Percentiles rank a stretch among this genome's conserved stretches.
Evolutionary conservation across 495 filamentous ascomycete species (phyloP).

Genomic region (Aspergillus biplanus): DNA sequence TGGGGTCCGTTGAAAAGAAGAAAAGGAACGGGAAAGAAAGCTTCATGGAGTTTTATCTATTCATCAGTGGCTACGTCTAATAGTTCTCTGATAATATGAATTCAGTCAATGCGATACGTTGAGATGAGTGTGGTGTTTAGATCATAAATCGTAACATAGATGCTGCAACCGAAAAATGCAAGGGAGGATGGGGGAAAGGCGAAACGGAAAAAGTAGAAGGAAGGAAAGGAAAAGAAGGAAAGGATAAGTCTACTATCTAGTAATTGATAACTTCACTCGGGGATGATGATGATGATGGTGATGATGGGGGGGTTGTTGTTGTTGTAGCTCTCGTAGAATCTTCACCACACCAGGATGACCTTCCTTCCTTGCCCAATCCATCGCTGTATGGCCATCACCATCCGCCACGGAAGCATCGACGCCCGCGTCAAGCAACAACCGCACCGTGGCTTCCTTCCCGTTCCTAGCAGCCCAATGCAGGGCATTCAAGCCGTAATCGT

Average conservation of each 20-base stretch:
- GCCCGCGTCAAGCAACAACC: conserved; percentile 3
- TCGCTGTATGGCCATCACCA: conserved; percentile 2
- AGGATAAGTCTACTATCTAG: background rate
- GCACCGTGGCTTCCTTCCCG: conserved; percentile 1
- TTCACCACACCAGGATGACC: background rate
- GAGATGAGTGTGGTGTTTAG: background rate
- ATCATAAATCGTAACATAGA: background rate
- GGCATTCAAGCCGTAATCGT: conserved; percentile 2
- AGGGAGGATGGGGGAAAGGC: background rate
- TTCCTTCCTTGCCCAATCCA: conserved; percentile 1
- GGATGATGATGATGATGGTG: background rate
- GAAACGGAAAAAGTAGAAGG: background rate
- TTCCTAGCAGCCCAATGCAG: conserved; percentile 5
- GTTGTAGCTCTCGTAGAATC: background rate
- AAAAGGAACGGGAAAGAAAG: background rate
- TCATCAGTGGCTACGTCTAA: background rate
- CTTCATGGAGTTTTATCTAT: background rate
- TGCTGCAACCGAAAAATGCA: too few species aligned
- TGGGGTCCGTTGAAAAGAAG: background rate
- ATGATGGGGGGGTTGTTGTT: background rate
- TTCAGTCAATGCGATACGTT: conserved; percentile 1
- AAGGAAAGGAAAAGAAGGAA: background rate
- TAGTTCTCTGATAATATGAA: conserved; percentile 5
- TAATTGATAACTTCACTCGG: background rate
- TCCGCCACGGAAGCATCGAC: background rate